Base-by-base conservation (phyloP, 768 basidiomycete genomes). In the Pluteus cervinus region DNA sequence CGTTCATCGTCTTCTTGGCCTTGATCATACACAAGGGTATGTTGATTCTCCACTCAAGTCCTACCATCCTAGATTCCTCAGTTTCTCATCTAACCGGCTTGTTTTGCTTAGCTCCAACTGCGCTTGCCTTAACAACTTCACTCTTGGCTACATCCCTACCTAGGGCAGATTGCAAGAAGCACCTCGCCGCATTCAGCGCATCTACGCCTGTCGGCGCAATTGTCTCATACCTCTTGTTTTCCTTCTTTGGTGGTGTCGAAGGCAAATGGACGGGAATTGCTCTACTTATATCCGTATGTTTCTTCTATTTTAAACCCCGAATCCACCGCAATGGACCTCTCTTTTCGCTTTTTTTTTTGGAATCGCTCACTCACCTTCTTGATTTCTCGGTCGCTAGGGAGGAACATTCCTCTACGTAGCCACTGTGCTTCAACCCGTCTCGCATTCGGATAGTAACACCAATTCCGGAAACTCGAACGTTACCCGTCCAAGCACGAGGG, bases 391-490 rank as follows among this genome's bases (percentile, higher is more conserved):
- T 11, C n/a, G 25, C 12, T n/a, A 92, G 88, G 92, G 88, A 30
- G 92, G 92, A 7, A 91, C 89, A 3, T 96, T 96, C 62, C 68
- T 97, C 25, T 96, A 94, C 53, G 93, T 97, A 7, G 90, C 92
- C 1, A 91, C 91, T 1, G 82, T 89, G 26, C 66, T 91, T n/a
- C 87, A 89, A 51, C 76, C 85, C 2, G 71, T 82, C 22, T 79
- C 82, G 22, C 65, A 71, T n/a, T n/a, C n/a, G n/a, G n/a, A n/a
- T n/a, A n/a, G n/a, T 12, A 67, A 69, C 36, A 54, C 57, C 18
- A 45, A 41, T 7, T 41, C 56, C 37, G 25, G 62, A 46, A 44
- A 64, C 7, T 63, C 65, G 16, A 73, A 71, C 29, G 57, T 80
- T 29, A 57, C 62, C 9, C 68, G 71, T n/a, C n/a, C n/a, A 33